Conservation (phyloP, 2,329 filamentous ascomycete species). For the Emergomyces orientalis region DNA sequence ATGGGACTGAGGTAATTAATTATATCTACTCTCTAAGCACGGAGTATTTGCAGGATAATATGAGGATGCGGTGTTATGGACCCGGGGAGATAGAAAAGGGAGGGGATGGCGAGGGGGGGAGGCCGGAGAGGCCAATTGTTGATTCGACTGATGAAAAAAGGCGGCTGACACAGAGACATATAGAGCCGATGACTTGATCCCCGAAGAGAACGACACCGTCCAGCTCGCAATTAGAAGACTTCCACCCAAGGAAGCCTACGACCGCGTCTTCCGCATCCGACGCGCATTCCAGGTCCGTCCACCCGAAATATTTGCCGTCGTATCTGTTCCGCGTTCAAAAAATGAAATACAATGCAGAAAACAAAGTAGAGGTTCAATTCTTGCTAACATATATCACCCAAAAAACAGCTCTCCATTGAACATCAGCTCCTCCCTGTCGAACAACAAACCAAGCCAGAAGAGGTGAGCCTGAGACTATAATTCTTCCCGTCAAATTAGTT, state of each 20-base stretch:
- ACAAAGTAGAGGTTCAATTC: not conserved
- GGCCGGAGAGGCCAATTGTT: not conserved
- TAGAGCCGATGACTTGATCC: conserved; percentile 89
- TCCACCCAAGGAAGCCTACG: conserved; percentile 80
- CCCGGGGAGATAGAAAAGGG: not conserved
- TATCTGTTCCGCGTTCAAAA: not conserved
- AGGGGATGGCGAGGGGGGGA: too few species aligned
- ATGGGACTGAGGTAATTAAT: conserved; percentile 81
- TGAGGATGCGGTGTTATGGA: not conserved
- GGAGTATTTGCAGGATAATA: not conserved
- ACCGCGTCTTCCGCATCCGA: conserved; percentile 94
- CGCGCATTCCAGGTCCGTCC: conserved; percentile 73
- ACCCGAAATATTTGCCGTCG: not conserved
- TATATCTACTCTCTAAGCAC: not conserved
- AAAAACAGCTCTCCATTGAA: conserved; percentile 51
- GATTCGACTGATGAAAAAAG: not conserved
- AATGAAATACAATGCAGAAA: not conserved
- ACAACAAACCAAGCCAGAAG: conserved; percentile 59
- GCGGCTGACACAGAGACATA: conserved; percentile 10
- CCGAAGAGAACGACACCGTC: conserved; percentile 82
- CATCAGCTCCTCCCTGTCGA: conserved; percentile 55
- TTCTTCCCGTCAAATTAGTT: conserved; percentile 6
- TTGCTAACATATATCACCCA: conserved; percentile 5
- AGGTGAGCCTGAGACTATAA: conserved; percentile 41
- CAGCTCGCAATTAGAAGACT: conserved; percentile 86